Base-by-base conservation (phyloP, 1,139 yeast species). In the Hyphopichia burtonii region DNA sequence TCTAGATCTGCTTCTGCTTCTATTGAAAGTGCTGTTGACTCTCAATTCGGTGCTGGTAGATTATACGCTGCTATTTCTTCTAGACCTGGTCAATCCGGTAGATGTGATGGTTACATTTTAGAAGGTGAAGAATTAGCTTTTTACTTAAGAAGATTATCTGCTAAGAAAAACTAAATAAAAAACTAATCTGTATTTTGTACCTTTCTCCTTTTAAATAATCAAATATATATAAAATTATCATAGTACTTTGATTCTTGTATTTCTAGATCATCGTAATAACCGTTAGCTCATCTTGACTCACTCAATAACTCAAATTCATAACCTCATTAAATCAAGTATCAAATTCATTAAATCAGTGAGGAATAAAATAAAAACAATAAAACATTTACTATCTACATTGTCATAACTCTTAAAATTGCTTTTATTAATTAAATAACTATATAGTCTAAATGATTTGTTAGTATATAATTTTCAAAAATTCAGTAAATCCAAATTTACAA, bases 121-220 rank as follows among this genome's bases (percentile, higher is more conserved):
- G 99, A 93, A 83, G 99, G 99, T 80, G 99, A 94, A 76, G 99
- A 93, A 82, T 89, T 93, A 77, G 98, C 98, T 76, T 93, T 93
- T 96, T 93, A 93, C 96, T 86, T 93, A 76, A 90, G 96, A 86
- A 91, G 96, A 89, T 83, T 93, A 80, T 83, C 96, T 74, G 93
- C 97, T 75, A 93, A 91, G 94, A 93, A 93, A 86, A 27, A 36
- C 16, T 91, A 16, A 31, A 31, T 31, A n/a, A 14, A 90, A 20
- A 84, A 44, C 43, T 47, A 43, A 40, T 47, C 39, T 37, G 37
- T 28, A 31, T 44, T 37, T 36, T 42, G 41, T 31, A 16, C 16
- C 34, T 31, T 17, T 17, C 23, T 20, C 32, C 32, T 15, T 30
- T 15, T 16, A 15, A 15, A 30, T 15, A 30, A 15, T 15, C n/a